Evolutionary conservation across 2,329 filamentous ascomycete genomes (phyloP).

Genomic region (Hypoxylon sp.): DNA sequence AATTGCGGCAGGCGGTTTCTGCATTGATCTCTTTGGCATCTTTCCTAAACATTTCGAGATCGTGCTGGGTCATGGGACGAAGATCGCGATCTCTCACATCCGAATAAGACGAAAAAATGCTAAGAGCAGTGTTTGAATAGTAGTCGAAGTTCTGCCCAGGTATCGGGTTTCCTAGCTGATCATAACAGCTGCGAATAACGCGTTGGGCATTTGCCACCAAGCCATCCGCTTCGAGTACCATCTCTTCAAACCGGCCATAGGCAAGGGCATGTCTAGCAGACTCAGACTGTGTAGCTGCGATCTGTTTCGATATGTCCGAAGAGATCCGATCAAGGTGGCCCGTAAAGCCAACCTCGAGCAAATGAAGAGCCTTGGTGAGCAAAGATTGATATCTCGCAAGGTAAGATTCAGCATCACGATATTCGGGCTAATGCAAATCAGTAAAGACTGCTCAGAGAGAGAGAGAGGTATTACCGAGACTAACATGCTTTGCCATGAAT

Average conservation of each 20-base stretch:
- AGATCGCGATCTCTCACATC: slow-evolving; percentile 67
- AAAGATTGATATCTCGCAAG: slow-evolving; percentile 88
- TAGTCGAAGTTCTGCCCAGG: slow-evolving; percentile 62
- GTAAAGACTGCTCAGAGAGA: slow-evolving; percentile 19
- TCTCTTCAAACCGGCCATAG: slow-evolving; percentile 71
- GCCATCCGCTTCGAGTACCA: slow-evolving; percentile 68
- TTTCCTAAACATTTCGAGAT: slow-evolving; percentile 67
- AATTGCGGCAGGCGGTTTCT: slow-evolving; percentile 69
- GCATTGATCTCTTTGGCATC: slow-evolving; percentile 64
- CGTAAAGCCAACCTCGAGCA: slow-evolving; percentile 70
- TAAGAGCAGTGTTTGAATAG: slow-evolving; percentile 67
- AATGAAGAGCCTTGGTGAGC: slow-evolving; percentile 74
- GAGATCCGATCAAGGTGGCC: slow-evolving; percentile 66
- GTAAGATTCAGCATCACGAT: slow-evolving; percentile 89
- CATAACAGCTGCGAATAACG: slow-evolving; percentile 65
- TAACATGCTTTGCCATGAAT: slow-evolving; percentile 90
- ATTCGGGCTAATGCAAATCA: slow-evolving; percentile 70
- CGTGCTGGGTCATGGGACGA: slow-evolving; percentile 65
- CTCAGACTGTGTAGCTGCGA: slow-evolving; percentile 68
- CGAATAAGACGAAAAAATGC: slow-evolving; percentile 67
- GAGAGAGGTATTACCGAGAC: slow-evolving; percentile 49
- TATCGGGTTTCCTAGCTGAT: slow-evolving; percentile 63
- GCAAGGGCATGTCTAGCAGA: slow-evolving; percentile 71
- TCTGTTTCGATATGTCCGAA: slow-evolving; percentile 67
- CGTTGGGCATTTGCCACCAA: slow-evolving; percentile 69